These are phyloP conservation scores for Phyllostachys edulis DNA, from an alignment of 176 grass and related monocot genomes.

Conservation along the genomic window DNA sequence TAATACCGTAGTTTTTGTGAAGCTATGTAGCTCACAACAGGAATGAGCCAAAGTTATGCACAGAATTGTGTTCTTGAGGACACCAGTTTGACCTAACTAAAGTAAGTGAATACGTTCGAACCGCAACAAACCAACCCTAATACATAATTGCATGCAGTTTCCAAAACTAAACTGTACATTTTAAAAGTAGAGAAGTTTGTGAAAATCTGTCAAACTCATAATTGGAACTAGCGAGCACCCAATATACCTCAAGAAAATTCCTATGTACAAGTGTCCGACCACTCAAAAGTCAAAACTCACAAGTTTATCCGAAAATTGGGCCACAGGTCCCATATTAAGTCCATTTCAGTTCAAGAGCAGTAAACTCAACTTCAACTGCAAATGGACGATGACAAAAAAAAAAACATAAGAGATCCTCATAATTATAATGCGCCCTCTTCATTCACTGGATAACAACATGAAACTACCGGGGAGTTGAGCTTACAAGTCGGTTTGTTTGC, in stretches of 20 bases:
- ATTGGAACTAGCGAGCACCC: background rate
- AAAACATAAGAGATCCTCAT: too few relatives aligned
- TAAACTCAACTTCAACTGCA: background rate
- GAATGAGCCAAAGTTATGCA: background rate
- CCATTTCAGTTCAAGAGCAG: background rate
- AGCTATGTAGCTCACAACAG: background rate
- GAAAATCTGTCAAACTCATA: background rate
- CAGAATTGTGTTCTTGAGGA: background rate
- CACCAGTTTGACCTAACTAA: background rate
- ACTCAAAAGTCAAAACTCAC: background rate
- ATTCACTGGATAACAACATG: background rate
- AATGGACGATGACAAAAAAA: too few relatives aligned
- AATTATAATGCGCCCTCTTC: background rate
- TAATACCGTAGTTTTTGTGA: background rate
- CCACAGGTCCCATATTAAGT: background rate
- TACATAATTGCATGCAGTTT: background rate
- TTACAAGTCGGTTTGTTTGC: background rate
- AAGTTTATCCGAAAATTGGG: background rate
- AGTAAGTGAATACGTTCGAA: background rate
- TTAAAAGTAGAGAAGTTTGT: background rate
- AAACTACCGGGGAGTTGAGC: background rate
- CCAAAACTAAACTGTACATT: background rate
- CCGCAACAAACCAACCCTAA: background rate
- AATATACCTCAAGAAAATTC: background rate
- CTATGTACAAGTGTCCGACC: background rate